Conservation (phyloP, 208 protist species). For the Leishmania aethiopica region DNA sequence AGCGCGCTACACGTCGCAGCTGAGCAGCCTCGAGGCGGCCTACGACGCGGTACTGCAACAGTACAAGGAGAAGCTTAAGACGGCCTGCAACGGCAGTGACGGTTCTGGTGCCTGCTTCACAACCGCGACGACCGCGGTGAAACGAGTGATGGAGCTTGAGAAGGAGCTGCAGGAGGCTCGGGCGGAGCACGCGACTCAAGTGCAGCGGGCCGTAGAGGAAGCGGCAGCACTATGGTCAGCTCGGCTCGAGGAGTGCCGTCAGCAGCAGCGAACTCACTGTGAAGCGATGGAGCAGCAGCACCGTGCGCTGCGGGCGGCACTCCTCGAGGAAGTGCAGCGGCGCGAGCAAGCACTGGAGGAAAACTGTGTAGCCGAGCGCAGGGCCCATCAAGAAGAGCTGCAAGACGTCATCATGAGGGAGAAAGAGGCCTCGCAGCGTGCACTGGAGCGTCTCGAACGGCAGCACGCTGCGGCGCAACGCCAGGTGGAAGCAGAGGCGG, state of each 20-base stretch:
- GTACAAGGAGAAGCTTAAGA: slow-evolving; percentile 11
- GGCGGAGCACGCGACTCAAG: slow-evolving; percentile 3
- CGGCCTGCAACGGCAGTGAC: not conserved
- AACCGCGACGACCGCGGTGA: slow-evolving; percentile 10
- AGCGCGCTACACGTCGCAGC: slow-evolving; percentile 5
- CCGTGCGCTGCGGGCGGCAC: slow-evolving; percentile 16
- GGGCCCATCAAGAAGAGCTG: slow-evolving; percentile 30
- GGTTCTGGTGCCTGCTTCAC: not conserved
- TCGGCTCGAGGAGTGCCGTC: slow-evolving; percentile 10
- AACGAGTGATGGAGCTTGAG: slow-evolving; percentile 24
- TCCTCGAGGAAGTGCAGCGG: slow-evolving; percentile 28
- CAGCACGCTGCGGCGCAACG: slow-evolving; percentile 1
- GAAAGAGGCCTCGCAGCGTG: slow-evolving; percentile 25
- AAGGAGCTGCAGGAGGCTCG: slow-evolving; percentile 26
- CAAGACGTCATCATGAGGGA: slow-evolving; percentile 17
- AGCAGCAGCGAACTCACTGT: slow-evolving; percentile 11
- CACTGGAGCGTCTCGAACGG: slow-evolving; percentile 13
- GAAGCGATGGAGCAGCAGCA: slow-evolving; percentile 28
- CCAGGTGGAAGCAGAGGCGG: not conserved
- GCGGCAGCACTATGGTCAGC: slow-evolving; percentile 10
- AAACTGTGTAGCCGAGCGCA: slow-evolving; percentile 21
- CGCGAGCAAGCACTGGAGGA: slow-evolving; percentile 31
- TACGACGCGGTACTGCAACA: slow-evolving; percentile 18
- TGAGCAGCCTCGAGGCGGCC: slow-evolving; percentile 7
- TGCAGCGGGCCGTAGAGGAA: slow-evolving; percentile 20